Percentiles rank a stretch among this genome's conserved stretches.
These are phyloP conservation scores for Ambrosiella xylebori DNA, from an alignment of 2,329 filamentous ascomycete genomes.

Conservation along the genomic window DNA sequence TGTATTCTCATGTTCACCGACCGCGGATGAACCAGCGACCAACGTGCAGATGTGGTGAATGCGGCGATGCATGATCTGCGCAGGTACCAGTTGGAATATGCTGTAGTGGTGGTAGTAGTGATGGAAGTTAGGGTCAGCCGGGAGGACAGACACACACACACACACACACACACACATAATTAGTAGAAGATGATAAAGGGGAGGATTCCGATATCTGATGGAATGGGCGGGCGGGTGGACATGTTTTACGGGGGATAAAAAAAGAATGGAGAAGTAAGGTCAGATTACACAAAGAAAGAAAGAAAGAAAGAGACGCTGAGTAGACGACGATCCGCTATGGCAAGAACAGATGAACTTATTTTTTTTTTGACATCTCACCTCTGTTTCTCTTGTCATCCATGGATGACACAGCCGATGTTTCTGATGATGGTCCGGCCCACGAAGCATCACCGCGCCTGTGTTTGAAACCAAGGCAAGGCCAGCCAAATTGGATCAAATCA, in stretches of 20 bases:
- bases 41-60: neutral
- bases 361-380: neutral
- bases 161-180: no score
- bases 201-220: no score
- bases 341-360: neutral
- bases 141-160: no score
- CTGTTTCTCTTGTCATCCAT: neutral
- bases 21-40: neutral
- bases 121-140: no score
- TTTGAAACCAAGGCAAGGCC: no score
- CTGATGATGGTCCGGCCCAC: neutral
- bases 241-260: no score
- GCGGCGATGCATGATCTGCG: constrained; percentile 1
- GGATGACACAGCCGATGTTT: neutral
- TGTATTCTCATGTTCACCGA: no score
- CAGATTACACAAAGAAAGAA: neutral
- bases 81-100: constrained; percentile 1
- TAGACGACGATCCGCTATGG: neutral
- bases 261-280: neutral
- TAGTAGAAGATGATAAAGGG: no score
- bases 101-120: neutral
- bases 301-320: no score
- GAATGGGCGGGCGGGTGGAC: no score
- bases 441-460: neutral
- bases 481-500: no score